phyloP scores from a whole-genome alignment of 129 eudicot genomes.

The Kitagawia praeruptora region DNA sequence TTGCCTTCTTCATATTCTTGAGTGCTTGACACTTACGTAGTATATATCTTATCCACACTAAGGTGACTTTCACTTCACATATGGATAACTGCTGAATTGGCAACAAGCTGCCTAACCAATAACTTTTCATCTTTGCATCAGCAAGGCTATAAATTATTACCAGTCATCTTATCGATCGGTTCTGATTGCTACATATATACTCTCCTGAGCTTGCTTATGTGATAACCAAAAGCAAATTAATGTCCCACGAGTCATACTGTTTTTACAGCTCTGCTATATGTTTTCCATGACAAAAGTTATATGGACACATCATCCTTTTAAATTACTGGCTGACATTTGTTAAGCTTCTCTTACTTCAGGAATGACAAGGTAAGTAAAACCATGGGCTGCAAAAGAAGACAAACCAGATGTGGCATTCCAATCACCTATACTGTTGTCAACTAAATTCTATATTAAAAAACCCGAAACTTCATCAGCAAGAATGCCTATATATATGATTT shows the following conservation, averaged over 20 bases:
- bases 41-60: neutral
- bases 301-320: slow-evolving; percentile 13
- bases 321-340: neutral
- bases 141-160: neutral
- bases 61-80: neutral
- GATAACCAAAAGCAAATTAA: neutral
- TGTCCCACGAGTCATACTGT: neutral
- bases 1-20: neutral
- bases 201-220: neutral
- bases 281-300: neutral
- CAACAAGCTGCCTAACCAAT: slow-evolving; percentile 12
- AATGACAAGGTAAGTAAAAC: slow-evolving; percentile 3
- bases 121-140: slow-evolving; percentile 6
- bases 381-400: neutral
- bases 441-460: neutral
- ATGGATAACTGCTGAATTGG: slow-evolving; percentile 13
- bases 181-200: neutral
- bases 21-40: neutral
- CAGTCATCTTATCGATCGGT: neutral
- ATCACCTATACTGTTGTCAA: slow-evolving; percentile 1
- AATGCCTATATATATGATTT: neutral
- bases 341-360: neutral
- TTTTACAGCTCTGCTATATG: neutral
- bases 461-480: neutral
- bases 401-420: slow-evolving; percentile 13